These are phyloP conservation scores for Yamadazyma scolyti DNA, from an alignment of 805 yeast species.

Conservation along the genomic window DNA sequence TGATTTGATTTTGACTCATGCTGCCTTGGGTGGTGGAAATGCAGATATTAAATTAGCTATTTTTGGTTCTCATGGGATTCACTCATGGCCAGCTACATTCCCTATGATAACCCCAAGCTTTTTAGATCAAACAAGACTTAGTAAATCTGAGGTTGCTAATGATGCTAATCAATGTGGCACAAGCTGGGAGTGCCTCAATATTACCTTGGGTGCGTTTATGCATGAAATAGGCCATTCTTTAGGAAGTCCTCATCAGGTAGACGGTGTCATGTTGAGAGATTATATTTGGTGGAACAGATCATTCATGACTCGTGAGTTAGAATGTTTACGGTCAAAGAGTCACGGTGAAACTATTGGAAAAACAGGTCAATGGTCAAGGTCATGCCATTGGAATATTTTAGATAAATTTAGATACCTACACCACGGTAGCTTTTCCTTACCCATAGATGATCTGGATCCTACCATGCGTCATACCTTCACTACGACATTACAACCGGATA, in stretches of 20 bases:
- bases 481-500: slow-evolving; percentile 21
- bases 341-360: slow-evolving; percentile 39
- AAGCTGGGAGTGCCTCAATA: slow-evolving; percentile 83
- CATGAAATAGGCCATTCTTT: slow-evolving; percentile 92
- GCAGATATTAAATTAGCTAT: slow-evolving; percentile 73
- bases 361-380: slow-evolving; percentile 46
- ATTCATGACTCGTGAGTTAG: slow-evolving; percentile 68
- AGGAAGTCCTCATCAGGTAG: slow-evolving; percentile 89
- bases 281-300: slow-evolving; percentile 78
- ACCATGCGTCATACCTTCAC: slow-evolving; percentile 34
- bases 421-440: slow-evolving; percentile 77
- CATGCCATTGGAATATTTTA: slow-evolving; percentile 83
- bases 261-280: slow-evolving; percentile 88
- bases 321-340: slow-evolving; percentile 50
- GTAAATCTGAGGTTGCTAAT: slow-evolving; percentile 76
- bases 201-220: slow-evolving; percentile 90
- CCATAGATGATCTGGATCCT: slow-evolving; percentile 43
- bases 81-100: slow-evolving; percentile 86
- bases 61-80: slow-evolving; percentile 89
- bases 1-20: slow-evolving; percentile 73
- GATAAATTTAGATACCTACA: slow-evolving; percentile 74
- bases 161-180: slow-evolving; percentile 83
- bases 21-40: slow-evolving; percentile 90
- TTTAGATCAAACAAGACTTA: slow-evolving; percentile 64
- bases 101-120: slow-evolving; percentile 69